Evolutionary conservation across 805 yeast genomes (phyloP).

Genomic region (Allodekkera sacchari): DNA sequence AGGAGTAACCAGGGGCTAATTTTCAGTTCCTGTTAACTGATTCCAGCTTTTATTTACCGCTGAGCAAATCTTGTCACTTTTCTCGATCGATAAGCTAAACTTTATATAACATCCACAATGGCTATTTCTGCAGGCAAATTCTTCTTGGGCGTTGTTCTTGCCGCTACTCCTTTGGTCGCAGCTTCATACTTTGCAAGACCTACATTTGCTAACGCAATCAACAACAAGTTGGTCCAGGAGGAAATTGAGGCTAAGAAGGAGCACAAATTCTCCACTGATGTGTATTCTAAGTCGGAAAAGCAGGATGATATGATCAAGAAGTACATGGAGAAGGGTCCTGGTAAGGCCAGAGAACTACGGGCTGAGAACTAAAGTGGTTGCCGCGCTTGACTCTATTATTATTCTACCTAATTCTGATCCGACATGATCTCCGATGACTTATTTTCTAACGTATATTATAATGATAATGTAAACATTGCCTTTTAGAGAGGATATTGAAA

Average conservation of each 20-base stretch:
- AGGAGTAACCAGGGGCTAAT: no score
- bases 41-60: no score
- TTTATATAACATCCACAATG: conserved; percentile 11
- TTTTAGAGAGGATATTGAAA: no score
- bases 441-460: no score
- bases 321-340: conserved; percentile 20
- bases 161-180: conserved; percentile 20
- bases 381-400: no score
- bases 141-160: conserved; percentile 21
- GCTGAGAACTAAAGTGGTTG: no score
- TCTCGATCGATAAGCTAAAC: no score
- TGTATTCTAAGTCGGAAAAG: conserved; percentile 12
- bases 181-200: conserved; percentile 24
- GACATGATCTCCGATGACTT: no score
- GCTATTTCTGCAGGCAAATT: conserved; percentile 22
- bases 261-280: conserved; percentile 21
- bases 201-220: conserved; percentile 27
- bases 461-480: no score
- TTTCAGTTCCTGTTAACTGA: no score
- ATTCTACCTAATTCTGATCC: no score
- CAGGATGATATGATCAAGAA: conserved; percentile 19
- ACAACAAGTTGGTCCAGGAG: conserved; percentile 25
- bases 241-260: conserved; percentile 19
- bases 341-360: conserved; percentile 21
- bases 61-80: no score